Evolutionary conservation across 148 eudicot species (phyloP).

Genomic region (Cornus florida): DNA sequence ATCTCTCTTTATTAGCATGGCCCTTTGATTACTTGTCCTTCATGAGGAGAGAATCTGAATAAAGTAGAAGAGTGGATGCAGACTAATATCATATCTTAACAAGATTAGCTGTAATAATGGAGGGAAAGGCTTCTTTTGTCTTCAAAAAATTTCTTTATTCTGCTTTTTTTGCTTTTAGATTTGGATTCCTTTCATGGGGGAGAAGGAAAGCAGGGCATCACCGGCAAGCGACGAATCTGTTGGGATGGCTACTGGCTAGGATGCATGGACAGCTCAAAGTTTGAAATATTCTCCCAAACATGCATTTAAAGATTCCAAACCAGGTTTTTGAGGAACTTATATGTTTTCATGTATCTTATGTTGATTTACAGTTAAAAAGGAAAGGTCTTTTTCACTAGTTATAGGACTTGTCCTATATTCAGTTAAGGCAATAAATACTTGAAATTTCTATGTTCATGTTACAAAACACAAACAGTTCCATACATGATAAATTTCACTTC

Average conservation of each 20-base stretch:
- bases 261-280: not conserved
- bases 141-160: slow-evolving; percentile 36
- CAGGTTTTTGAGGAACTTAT: no score
- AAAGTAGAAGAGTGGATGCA: slow-evolving; percentile 24
- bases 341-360: not conserved
- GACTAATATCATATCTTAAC: not conserved
- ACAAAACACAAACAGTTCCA: no score
- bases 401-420: no score
- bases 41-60: slow-evolving; percentile 44
- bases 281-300: not conserved
- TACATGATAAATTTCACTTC: no score
- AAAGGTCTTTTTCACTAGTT: no score
- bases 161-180: slow-evolving; percentile 4
- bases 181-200: slow-evolving; percentile 57
- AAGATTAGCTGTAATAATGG: slow-evolving; percentile 32
- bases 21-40: not conserved
- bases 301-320: not conserved
- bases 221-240: not conserved
- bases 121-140: slow-evolving; percentile 49
- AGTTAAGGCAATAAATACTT: no score
- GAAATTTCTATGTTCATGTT: no score
- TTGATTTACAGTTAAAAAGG: no score
- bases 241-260: not conserved
- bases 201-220: slow-evolving; percentile 62
- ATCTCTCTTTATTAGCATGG: not conserved